Conservation (phyloP, 2,329 filamentous ascomycete genomes). For the Fusarium tjaetaba region DNA sequence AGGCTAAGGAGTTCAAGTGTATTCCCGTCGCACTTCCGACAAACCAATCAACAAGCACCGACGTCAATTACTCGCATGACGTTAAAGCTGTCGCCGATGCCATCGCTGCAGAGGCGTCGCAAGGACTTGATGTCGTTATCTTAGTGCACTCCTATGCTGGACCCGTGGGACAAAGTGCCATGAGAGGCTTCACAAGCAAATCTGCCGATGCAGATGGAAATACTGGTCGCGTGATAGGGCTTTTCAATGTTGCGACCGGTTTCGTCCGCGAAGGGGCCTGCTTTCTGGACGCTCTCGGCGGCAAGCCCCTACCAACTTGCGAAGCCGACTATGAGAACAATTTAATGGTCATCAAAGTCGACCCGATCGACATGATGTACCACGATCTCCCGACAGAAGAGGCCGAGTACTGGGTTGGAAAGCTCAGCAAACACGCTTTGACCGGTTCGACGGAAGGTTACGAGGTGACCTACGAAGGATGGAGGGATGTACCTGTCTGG, state of each 20-base stretch:
- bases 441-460: constrained; percentile 57
- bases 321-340: constrained; percentile 52
- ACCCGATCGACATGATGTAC: constrained; percentile 57
- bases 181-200: constrained; percentile 53
- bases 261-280: constrained; percentile 50
- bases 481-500: constrained; percentile 59
- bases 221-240: constrained; percentile 54
- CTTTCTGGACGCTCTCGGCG: constrained; percentile 55
- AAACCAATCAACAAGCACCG: constrained; percentile 44
- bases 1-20: constrained; percentile 47
- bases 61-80: constrained; percentile 54
- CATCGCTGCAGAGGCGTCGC: constrained; percentile 49
- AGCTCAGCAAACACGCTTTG: constrained; percentile 54
- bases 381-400: constrained; percentile 59
- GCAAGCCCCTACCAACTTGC: constrained; percentile 56
- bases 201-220: background rate
- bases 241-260: constrained; percentile 57
- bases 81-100: constrained; percentile 51
- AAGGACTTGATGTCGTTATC: constrained; percentile 56
- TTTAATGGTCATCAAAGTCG: constrained; percentile 51
- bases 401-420: constrained; percentile 52
- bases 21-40: constrained; percentile 53
- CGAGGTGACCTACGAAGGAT: constrained; percentile 56
- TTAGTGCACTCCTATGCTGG: constrained; percentile 62
- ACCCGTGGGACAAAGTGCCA: constrained; percentile 56